Evolutionary conservation across 257 asterid species (phyloP).

Genomic region (Solanum phureja): DNA sequence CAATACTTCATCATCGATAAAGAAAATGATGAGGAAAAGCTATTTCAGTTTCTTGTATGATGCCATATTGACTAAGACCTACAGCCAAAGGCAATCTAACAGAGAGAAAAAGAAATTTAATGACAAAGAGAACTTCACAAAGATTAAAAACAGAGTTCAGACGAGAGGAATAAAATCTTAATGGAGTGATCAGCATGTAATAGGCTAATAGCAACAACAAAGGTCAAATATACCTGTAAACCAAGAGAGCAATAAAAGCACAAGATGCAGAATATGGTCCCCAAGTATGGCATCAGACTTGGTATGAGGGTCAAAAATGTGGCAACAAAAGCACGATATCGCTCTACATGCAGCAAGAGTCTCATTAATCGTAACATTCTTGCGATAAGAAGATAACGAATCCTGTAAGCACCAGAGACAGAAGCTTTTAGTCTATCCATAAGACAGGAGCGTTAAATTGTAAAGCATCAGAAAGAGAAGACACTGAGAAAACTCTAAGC

Average conservation of each 20-base stretch:
- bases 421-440: neutral
- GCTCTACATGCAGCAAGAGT: slow-evolving; percentile 82
- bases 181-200: neutral
- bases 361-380: slow-evolving; percentile 90
- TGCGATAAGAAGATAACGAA: slow-evolving; percentile 94
- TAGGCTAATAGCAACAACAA: neutral
- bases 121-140: neutral
- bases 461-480: neutral
- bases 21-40: neutral
- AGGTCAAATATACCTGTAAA: slow-evolving; percentile 57
- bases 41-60: neutral
- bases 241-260: slow-evolving; percentile 94
- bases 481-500: neutral
- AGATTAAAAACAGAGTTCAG: neutral
- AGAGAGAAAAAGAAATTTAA: no score
- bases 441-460: neutral
- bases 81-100: neutral
- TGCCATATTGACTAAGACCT: neutral
- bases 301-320: slow-evolving; percentile 92
- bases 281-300: slow-evolving; percentile 93
- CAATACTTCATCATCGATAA: neutral
- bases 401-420: slow-evolving; percentile 41
- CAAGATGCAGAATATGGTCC: slow-evolving; percentile 80
- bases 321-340: slow-evolving; percentile 92
- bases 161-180: neutral